These are phyloP conservation scores for Hydrangea macrophylla DNA, from an alignment of 148 eudicot species.

Conservation along the genomic window DNA sequence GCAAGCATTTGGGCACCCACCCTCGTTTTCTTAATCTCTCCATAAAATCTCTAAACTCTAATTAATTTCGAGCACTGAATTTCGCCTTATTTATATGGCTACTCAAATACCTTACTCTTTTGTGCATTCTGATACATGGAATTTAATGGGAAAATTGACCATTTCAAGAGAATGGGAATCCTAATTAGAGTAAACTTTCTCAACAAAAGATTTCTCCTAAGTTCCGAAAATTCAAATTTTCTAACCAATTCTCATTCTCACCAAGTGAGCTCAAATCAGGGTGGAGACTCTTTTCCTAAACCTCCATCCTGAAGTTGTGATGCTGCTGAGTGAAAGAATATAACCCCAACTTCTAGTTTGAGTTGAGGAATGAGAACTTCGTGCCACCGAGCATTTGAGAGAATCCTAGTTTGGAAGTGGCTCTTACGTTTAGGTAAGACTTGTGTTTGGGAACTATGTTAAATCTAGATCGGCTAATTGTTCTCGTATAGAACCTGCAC, in stretches of 20 bases:
- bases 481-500: no score
- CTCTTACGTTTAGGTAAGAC: no score
- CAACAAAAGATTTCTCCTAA: neutral
- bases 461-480: no score
- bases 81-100: neutral
- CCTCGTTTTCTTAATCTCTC: neutral
- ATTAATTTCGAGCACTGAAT: neutral
- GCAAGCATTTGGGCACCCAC: neutral
- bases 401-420: no score
- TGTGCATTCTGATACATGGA: neutral
- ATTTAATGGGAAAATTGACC: neutral
- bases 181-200: neutral
- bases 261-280: constrained; percentile 4
- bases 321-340: constrained; percentile 17
- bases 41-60: neutral
- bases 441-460: no score
- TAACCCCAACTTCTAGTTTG: neutral
- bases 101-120: constrained; percentile 1
- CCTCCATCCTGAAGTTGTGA: constrained; percentile 14
- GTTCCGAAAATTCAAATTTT: constrained; percentile 5
- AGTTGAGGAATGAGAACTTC: constrained; percentile 9
- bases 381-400: constrained; percentile 9
- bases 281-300: constrained; percentile 17
- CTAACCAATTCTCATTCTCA: constrained; percentile 12
- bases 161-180: neutral